Base-by-base conservation (phyloP, 371 early-diverging fungal genomes). In the Syncephalastrum monosporum region DNA sequence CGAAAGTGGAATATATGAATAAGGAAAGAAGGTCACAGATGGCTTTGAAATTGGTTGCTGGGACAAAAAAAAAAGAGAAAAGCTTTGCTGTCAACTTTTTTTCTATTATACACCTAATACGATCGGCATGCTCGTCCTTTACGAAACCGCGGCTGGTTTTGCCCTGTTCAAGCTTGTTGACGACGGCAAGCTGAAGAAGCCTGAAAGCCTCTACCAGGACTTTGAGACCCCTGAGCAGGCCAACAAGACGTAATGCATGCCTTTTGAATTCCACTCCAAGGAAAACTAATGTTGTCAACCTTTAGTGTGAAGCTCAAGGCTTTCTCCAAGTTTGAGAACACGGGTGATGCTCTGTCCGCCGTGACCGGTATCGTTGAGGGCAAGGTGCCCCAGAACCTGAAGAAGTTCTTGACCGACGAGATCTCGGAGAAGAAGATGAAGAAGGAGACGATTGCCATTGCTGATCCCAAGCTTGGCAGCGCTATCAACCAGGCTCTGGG, bases 301-400 rank as follows among this genome's bases (percentile, higher is more conserved):
- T 16, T 15, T 63, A 91, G 91, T 56, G 82, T 96, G 53, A 96
- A 96, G 85, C 84, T 98, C 59, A 83, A 93, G 72, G 93, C 94
- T 55, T 95, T 96, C 81, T 85, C 90, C 64, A 96, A 95, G 79
- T 99, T 97, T 69, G 95, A 94, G 70, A 95, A 95, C 85, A 97
- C 96, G 43, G 91, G 91, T 55, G 96, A 96, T 66, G 97, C 97
- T 23, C 82, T 99, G 71, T 84, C 93, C 50, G 95, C 96, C 17
- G 93, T 92, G 56, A 94, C 94, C n/a, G 94, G 92, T 57, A 73
- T 98, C 58, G 91, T 95, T 45, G 95, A 95, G 82, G 96, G 96
- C 50, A 93, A 94, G 81, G 75, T 98, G 55, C 86, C 93, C 60
- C 89, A 91, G 82, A 89, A 88, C 81, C 84, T 98, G 77, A 94